Evolutionary conservation across 257 asterid genomes (phyloP), one percentile per base, ranked within the genome.

Genomic region (Nicotiana benthamiana): DNA sequence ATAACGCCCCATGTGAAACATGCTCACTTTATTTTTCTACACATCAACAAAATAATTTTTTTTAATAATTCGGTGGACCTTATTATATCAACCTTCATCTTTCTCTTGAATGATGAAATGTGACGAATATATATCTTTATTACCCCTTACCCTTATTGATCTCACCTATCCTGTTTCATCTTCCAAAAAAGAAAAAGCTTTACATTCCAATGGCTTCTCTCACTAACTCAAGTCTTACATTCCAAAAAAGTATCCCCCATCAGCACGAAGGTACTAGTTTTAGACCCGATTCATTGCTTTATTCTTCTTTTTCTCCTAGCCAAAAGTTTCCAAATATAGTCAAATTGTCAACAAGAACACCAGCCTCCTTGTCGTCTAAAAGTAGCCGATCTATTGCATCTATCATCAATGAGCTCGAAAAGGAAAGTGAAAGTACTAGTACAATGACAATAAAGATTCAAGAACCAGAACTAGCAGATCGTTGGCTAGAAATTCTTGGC

Each of bases 401-500:
- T 26, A 30, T 40, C 28, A 15, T 32, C 9, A 66, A 20, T 6
- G 82, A 67, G 22, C 54, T 60, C 16, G 80, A 48, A 26, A 77
- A 62, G 40, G 66, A 72, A 66, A 53, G 24, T 72, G 40, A 48
- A 72, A 72, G 12, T 17, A 46, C 34, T 3, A 43, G 18, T 9
- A 59, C 28, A 1, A 32, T 8, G 0, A 30, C 9, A 48, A 46
- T 22, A 27, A 16, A 52, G 36, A 16, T 36, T 20, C 65, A 85
- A 22, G 70, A 74, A 63, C 16, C 28, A 0, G 20, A 24, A 56
- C 4, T 84, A 61, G 75, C 82, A 11, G 81, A 83, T 34, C 22
- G 84, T 15, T 89, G 93, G 93, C 81, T 72, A 1, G 82, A 88
- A 63, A 85, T 88, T 3, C 87, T 77, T 1, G 91, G 91, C 0